Percentiles rank a stretch among this genome's conserved stretches.
Conservation (phyloP, 1,139 yeast species). For the Zygoascus meyerae region DNA sequence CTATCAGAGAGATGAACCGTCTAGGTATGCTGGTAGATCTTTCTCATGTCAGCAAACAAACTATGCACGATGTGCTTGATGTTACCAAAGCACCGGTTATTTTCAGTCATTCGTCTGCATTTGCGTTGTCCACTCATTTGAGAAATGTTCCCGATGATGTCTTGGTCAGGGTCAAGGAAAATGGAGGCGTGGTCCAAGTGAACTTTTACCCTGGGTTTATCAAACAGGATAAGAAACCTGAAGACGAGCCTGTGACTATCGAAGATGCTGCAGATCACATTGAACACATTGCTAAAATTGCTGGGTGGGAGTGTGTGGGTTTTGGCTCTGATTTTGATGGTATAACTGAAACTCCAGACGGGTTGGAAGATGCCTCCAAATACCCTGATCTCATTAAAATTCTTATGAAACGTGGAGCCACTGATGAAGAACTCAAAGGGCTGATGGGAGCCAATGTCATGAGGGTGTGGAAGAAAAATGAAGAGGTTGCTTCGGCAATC, state of each 20-base stretch:
- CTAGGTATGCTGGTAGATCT: constrained; percentile 51
- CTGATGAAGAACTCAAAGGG: constrained; percentile 40
- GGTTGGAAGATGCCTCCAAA: constrained; percentile 49
- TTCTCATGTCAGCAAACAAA: constrained; percentile 47
- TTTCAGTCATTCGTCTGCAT: constrained; percentile 47
- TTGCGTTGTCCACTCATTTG: constrained; percentile 37
- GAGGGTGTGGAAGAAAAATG: constrained; percentile 47
- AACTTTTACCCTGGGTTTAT: constrained; percentile 45
- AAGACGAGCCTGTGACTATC: constrained; percentile 32
- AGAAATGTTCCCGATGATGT: constrained; percentile 50
- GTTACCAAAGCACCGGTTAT: constrained; percentile 45
- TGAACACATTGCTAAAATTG: constrained; percentile 38
- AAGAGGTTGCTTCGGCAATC: constrained; percentile 31
- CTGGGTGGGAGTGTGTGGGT: constrained; percentile 54
- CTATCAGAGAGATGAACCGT: constrained; percentile 44
- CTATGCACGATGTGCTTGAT: constrained; percentile 45
- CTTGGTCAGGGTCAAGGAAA: constrained; percentile 35
- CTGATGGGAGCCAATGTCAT: constrained; percentile 42
- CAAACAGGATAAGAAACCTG: constrained; percentile 23
- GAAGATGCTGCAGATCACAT: constrained; percentile 48
- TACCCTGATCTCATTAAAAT: constrained; percentile 45
- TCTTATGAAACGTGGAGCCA: constrained; percentile 40
- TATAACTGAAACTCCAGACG: constrained; percentile 44
- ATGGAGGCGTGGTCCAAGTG: constrained; percentile 47
- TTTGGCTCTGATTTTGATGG: constrained; percentile 54